These are phyloP conservation scores for Phyllosticta ampelicida DNA, from an alignment of 2,329 filamentous ascomycete species.

Conservation along the genomic window DNA sequence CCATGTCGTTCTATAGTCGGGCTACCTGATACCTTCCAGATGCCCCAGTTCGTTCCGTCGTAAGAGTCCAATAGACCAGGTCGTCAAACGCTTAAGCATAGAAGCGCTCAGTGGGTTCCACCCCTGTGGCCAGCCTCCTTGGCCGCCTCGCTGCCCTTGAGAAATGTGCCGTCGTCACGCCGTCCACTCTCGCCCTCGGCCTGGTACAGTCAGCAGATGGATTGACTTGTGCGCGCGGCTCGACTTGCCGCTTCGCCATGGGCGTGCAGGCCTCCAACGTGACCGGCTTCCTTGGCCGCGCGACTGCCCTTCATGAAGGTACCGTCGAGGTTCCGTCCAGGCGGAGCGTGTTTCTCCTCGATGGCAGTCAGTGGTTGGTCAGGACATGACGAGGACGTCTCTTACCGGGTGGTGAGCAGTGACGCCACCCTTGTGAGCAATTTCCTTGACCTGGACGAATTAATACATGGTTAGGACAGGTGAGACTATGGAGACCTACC, in stretches of 20 bases:
- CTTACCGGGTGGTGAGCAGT: constrained; percentile 21
- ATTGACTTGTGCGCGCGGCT: background rate
- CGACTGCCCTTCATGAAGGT: constrained; percentile 29
- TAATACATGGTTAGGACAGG: background rate
- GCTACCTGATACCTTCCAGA: background rate
- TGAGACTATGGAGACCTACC: background rate
- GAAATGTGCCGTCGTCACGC: constrained; percentile 30
- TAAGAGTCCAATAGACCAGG: background rate
- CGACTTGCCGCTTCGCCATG: constrained; percentile 13
- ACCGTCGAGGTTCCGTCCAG: constrained; percentile 28
- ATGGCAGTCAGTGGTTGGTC: background rate
- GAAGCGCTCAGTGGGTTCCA: constrained; percentile 12
- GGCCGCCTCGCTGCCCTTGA: constrained; percentile 26
- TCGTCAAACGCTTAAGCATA: background rate
- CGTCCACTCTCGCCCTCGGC: constrained; percentile 15
- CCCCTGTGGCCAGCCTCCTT: constrained; percentile 28
- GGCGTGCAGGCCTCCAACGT: constrained; percentile 25
- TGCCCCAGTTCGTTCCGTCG: background rate
- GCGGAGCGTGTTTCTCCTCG: constrained; percentile 2
- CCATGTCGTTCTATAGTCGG: background rate
- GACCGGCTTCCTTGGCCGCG: constrained; percentile 27
- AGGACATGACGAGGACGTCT: background rate
- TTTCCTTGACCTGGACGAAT: constrained; percentile 27
- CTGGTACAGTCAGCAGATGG: background rate
- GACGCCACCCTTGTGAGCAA: constrained; percentile 40